Evolutionary conservation across 139 green algal species (phyloP), one percentile per base, ranked within the genome.

Genomic region (Limnomonas spitsbergensis): DNA sequence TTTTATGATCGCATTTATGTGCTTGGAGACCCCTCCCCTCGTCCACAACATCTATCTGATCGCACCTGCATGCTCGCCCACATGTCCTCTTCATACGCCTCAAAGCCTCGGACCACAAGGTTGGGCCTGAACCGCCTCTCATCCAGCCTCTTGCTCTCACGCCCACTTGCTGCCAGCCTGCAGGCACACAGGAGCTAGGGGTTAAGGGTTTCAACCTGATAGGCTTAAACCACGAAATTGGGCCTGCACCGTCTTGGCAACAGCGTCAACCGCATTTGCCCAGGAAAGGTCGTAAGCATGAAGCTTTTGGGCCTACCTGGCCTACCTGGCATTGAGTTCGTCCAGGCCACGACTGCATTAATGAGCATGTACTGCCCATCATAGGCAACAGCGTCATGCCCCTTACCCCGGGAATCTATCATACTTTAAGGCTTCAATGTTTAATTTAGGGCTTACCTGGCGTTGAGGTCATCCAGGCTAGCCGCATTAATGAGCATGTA

Each of bases 101-200:
- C 24, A 31, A 89, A 72, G 0, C 76, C 81, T 2, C 38, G 2
- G 1, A 94, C 80, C n/a, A 95, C 84, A 2, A 95, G 53, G 77
- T 95, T 95, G 36, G 91, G 90, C 42, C 91, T 82, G 72, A 93
- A 92, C 2, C 86, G 79, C 3, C 66, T 52, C 1, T 79, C 83
- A 36, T 75, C 72, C 20, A 31, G 29, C 24, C 26, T 7, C 66
- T 72, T 39, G 26, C 27, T 36, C 61, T 39, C 27, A 39, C 27
- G 26, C 27, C 26, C 61, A 72, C 29, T 34, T 24, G 29, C 29
- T 34, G 27, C 26, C 29, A 72, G 14, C 14, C 47, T 20, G 20
- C 14, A 20, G 47, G 14, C 47, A 61, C 47, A 61, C 47, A 61
- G 47, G 47, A 20, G 47, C 47, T 61, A 20, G 47, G 14, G 47